phyloP scores from a whole-genome alignment of 768 basidiomycete species.

The Leccinellum luteum region DNA sequence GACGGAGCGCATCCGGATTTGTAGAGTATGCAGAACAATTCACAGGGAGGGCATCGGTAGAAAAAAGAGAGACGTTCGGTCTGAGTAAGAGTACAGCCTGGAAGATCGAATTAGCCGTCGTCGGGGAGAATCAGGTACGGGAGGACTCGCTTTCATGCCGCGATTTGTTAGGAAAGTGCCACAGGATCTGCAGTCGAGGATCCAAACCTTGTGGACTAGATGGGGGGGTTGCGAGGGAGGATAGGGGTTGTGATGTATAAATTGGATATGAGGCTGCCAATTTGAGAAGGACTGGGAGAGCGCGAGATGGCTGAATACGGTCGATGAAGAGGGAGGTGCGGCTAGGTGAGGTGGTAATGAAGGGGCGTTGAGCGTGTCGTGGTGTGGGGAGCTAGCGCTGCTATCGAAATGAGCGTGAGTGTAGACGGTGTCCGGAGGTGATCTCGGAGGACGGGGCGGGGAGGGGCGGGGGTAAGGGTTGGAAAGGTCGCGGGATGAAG shows the following conservation, averaged over 20 bases:
- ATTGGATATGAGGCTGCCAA: constrained; percentile 36
- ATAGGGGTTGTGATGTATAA: constrained; percentile 43
- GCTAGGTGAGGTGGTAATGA: constrained; percentile 11
- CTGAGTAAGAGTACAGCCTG: constrained; percentile 83
- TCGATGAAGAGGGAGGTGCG: constrained; percentile 16
- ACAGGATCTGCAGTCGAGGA: constrained; percentile 75
- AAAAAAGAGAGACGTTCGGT: constrained; percentile 79
- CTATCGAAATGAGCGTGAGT: constrained; percentile 28
- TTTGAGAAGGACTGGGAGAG: constrained; percentile 15
- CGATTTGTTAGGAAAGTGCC: constrained; percentile 75
- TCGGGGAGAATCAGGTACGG: neutral
- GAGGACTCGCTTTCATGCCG: constrained; percentile 69
- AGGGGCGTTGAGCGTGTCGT: constrained; percentile 18
- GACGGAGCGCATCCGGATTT: constrained; percentile 42
- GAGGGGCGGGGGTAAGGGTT: constrained; percentile 25
- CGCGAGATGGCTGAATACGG: constrained; percentile 29
- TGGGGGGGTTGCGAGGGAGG: constrained; percentile 37
- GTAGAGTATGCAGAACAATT: constrained; percentile 70
- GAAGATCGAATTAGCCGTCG: constrained; percentile 6
- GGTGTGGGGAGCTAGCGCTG: constrained; percentile 1
- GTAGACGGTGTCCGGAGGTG: constrained; percentile 13
- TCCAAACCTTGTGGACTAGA: constrained; percentile 73
- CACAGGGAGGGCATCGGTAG: constrained; percentile 74
- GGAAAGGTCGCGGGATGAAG: constrained; percentile 3
- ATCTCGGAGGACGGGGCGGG: constrained; percentile 17